Percentiles rank a stretch among this genome's conserved stretches.
Evolutionary conservation across 441 rosid species (phyloP).

Genomic region (Populus trichocarpa): DNA sequence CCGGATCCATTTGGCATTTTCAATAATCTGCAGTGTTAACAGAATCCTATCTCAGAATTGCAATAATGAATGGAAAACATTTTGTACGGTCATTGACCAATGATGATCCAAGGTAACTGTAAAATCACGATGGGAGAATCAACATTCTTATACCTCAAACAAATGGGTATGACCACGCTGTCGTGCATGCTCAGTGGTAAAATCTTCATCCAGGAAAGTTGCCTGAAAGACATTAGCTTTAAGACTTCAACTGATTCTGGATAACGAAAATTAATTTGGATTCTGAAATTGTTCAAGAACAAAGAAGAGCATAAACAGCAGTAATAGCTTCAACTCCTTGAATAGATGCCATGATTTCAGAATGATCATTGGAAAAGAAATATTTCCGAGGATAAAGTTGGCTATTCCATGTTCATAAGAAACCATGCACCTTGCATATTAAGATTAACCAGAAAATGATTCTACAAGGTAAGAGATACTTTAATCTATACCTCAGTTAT

Average conservation of each 20-base stretch:
- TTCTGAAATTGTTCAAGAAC: not conserved
- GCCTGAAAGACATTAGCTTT: slow-evolving; percentile 48
- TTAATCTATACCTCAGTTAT: slow-evolving; percentile 69
- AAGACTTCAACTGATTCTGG: not conserved
- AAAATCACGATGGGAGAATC: slow-evolving; percentile 1
- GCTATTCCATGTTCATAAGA: not conserved
- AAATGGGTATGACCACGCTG: slow-evolving; percentile 73
- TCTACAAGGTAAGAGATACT: slow-evolving; percentile 4
- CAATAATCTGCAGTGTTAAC: slow-evolving; percentile 55
- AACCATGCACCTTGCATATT: not conserved
- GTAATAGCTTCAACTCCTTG: not conserved
- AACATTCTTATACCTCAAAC: slow-evolving; percentile 47
- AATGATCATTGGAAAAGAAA: not conserved
- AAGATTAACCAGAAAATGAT: not conserved
- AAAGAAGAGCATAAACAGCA: not conserved
- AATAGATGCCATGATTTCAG: not conserved
- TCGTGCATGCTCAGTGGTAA: slow-evolving; percentile 60
- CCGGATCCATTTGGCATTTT: slow-evolving; percentile 87
- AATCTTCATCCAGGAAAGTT: slow-evolving; percentile 69
- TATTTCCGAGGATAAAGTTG: not conserved
- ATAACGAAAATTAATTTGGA: not conserved
- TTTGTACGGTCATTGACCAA: not conserved
- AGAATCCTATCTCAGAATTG: not conserved
- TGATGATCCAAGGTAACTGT: not conserved
- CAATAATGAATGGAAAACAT: not conserved